Evolutionary conservation across 2,329 filamentous ascomycete genomes (phyloP).

Genomic region (Tolypocladium album): DNA sequence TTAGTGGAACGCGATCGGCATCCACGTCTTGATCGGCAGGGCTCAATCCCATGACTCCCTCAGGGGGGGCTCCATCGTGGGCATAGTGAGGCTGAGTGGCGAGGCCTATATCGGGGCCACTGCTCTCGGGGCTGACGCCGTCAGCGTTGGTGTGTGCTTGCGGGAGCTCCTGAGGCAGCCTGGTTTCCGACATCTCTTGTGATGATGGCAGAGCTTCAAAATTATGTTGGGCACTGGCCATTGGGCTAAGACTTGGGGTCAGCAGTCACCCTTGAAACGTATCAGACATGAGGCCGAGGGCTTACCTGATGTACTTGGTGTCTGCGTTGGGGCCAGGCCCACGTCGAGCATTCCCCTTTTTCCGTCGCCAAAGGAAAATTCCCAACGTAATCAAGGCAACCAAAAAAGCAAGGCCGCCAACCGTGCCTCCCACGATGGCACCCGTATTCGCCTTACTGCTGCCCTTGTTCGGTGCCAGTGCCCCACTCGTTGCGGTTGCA

Average conservation of each 20-base stretch:
- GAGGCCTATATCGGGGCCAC: not conserved
- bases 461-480: constrained; percentile 17
- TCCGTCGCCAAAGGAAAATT: constrained; percentile 33
- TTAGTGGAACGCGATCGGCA: constrained; percentile 27
- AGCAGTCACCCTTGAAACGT: constrained; percentile 1
- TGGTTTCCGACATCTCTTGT: constrained; percentile 13
- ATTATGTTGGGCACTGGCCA: constrained; percentile 11
- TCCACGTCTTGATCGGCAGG: constrained; percentile 14
- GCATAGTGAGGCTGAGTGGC: not conserved
- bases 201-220: constrained; percentile 18
- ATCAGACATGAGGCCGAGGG: not conserved
- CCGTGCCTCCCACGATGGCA: constrained; percentile 42
- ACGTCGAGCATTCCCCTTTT: constrained; percentile 27
- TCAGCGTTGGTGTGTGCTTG: constrained; percentile 4
- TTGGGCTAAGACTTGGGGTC: constrained; percentile 15
- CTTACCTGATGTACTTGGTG: constrained; percentile 31
- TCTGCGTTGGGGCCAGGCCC: constrained; percentile 28
- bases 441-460: constrained; percentile 26
- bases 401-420: constrained; percentile 39
- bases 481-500: constrained; percentile 8
- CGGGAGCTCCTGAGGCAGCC: constrained; percentile 3
- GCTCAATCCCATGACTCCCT: constrained; percentile 8
- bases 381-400: constrained; percentile 28
- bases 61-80: not conserved
- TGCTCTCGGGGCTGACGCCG: constrained; percentile 2